Percentiles rank a stretch among this genome's conserved stretches.
phyloP scores from a whole-genome alignment of 768 basidiomycete genomes.

The Piloderma croceum region DNA sequence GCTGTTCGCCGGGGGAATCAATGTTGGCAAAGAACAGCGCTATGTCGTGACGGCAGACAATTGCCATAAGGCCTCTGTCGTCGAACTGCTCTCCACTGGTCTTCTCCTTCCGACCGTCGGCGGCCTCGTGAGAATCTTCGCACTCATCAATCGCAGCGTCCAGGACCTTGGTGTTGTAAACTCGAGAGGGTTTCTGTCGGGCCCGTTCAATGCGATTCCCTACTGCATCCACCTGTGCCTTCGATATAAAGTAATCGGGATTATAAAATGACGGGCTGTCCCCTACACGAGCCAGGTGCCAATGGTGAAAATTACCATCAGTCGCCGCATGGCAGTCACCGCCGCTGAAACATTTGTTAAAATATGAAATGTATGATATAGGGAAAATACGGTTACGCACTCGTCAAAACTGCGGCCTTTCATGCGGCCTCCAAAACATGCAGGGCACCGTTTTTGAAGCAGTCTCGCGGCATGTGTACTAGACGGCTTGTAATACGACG shows the following conservation, averaged over 20 bases:
- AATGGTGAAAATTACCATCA: conserved; percentile 25
- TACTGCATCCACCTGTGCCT: conserved; percentile 16
- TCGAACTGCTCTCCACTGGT: conserved; percentile 4
- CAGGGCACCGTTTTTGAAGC: conserved; percentile 4
- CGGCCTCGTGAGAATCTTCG: conserved; percentile 10
- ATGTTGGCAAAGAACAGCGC: conserved; percentile 35
- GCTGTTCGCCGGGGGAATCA: conserved; percentile 32
- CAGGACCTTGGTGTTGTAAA: conserved; percentile 6
- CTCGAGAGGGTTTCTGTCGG: conserved; percentile 6
- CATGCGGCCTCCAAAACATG: conserved; percentile 2
- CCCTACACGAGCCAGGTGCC: conserved; percentile 15
- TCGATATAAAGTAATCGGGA: conserved; percentile 18
- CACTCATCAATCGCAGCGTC: conserved; percentile 23
- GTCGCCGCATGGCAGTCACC: conserved; percentile 15
- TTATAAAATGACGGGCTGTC: conserved; percentile 19
- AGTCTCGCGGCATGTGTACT: not conserved
- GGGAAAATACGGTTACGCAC: not conserved
- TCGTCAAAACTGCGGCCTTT: conserved; percentile 1
- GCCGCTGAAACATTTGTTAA: conserved; percentile 6
- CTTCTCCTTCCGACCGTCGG: conserved; percentile 5
- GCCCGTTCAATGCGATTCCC: conserved; percentile 11
- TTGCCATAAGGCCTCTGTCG: conserved; percentile 20
- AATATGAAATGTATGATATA: conserved; percentile 1
- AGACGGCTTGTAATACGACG: not conserved
- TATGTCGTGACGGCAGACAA: conserved; percentile 35